Percentiles rank a stretch among this genome's conserved stretches.
Conservation (phyloP, 1,284 basidiomycete species). For the Phenoliferia sp. region DNA sequence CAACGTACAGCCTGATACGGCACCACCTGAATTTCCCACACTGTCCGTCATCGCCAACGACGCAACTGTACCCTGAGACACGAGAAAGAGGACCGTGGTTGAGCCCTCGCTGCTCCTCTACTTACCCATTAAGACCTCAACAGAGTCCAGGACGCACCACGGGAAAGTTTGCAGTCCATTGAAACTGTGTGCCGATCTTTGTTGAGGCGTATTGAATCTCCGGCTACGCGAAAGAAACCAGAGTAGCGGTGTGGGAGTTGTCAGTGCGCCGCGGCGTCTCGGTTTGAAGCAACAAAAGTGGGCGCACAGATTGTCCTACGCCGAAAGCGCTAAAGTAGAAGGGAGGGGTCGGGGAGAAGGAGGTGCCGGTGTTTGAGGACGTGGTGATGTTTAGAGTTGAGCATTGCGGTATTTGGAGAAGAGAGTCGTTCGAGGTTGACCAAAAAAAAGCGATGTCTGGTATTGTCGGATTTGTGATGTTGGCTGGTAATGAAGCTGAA, state of each 20-base stretch:
- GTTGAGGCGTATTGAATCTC: not conserved
- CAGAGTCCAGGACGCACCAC: too few species aligned
- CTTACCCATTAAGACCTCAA: too few species aligned
- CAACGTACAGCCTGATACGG: slow-evolving; percentile 17
- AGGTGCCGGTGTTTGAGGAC: not conserved
- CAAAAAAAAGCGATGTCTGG: slow-evolving; percentile 28
- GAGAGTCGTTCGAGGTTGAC: slow-evolving; percentile 10
- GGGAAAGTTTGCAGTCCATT: slow-evolving; percentile 9
- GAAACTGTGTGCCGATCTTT: not conserved
- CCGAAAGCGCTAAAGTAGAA: slow-evolving; percentile 11
- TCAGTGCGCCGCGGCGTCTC: not conserved
- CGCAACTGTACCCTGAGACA: slow-evolving; percentile 14
- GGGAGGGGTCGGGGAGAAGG: not conserved
- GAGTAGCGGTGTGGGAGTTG: not conserved
- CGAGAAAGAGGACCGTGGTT: not conserved
- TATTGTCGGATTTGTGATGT: not conserved
- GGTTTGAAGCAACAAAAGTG: too few species aligned
- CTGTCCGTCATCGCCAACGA: slow-evolving; percentile 25
- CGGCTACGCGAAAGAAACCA: not conserved
- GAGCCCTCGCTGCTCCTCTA: not conserved
- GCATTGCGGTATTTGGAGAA: slow-evolving; percentile 13
- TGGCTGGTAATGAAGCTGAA: too few species aligned
- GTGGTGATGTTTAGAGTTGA: slow-evolving; percentile 7
- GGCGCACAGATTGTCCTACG: too few species aligned
- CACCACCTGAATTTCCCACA: slow-evolving; percentile 19